phyloP scores from a whole-genome alignment of 371 early-diverging fungal genomes.

The Funneliformis caledonium region DNA sequence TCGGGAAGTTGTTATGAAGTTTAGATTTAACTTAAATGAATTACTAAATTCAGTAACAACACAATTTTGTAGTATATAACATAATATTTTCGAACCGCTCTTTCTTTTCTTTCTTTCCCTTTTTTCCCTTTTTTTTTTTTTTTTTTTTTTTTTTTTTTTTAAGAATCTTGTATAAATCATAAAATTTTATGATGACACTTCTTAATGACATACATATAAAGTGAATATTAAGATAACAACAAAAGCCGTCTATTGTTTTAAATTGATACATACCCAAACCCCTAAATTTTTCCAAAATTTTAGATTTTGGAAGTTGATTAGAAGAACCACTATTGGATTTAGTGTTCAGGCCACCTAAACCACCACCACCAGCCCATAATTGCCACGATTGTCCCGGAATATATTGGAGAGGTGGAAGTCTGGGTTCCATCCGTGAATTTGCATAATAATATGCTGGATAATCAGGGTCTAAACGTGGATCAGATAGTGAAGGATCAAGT shows the following conservation, averaged over 20 bases:
- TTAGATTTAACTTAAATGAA: too few relatives aligned
- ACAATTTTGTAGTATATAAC: too few relatives aligned
- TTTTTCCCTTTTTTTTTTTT: too few relatives aligned
- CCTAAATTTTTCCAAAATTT: slow-evolving; percentile 37
- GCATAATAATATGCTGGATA: slow-evolving; percentile 38
- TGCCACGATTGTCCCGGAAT: slow-evolving; percentile 42
- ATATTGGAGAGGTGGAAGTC: slow-evolving; percentile 39
- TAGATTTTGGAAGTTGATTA: slow-evolving; percentile 31
- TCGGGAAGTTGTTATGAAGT: neutral
- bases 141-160: too few relatives aligned
- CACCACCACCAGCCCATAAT: slow-evolving; percentile 26
- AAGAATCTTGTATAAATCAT: too few relatives aligned
- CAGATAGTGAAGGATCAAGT: slow-evolving; percentile 34
- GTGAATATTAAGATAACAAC: too few relatives aligned
- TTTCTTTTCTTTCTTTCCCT: too few relatives aligned
- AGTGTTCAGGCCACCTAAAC: slow-evolving; percentile 8
- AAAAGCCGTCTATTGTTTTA: neutral
- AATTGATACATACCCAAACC: slow-evolving; percentile 36
- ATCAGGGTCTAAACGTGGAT: slow-evolving; percentile 42
- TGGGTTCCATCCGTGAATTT: slow-evolving; percentile 40
- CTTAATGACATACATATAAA: too few relatives aligned
- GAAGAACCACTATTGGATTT: neutral
- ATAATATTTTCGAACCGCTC: too few relatives aligned
- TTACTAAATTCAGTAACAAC: too few relatives aligned
- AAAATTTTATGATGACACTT: too few relatives aligned